These are phyloP conservation scores for Ophiostoma fasciatum DNA, from an alignment of 2,329 filamentous ascomycete species.

Conservation along the genomic window DNA sequence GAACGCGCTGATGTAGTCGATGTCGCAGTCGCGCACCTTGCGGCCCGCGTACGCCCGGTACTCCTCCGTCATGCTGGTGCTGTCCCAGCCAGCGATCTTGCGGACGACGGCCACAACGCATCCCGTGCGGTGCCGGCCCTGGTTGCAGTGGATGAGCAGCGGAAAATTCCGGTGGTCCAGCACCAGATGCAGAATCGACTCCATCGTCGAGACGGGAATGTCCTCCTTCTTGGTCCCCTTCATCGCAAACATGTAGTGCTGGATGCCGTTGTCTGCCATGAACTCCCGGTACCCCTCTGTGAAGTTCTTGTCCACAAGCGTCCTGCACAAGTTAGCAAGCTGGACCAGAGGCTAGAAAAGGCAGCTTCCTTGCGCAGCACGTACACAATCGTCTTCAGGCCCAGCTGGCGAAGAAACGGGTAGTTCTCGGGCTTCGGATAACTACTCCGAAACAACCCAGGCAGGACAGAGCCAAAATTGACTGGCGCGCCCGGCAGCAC, in stretches of 20 bases:
- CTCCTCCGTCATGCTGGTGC: constrained; percentile 50
- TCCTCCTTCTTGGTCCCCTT: constrained; percentile 75
- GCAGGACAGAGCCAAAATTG: constrained; percentile 65
- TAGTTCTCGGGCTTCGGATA: constrained; percentile 63
- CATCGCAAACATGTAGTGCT: constrained; percentile 62
- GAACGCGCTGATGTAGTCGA: constrained; percentile 42
- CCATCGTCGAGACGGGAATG: constrained; percentile 53
- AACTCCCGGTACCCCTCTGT: constrained; percentile 42
- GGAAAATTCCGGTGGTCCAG: constrained; percentile 63
- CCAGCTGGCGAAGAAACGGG: constrained; percentile 49
- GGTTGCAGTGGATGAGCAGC: constrained; percentile 81
- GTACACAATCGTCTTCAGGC: constrained; percentile 68
- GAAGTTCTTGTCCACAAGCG: constrained; percentile 48
- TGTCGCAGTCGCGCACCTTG: constrained; percentile 44
- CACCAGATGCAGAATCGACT: constrained; percentile 54
- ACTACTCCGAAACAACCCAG: constrained; percentile 66
- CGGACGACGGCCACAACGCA: constrained; percentile 74
- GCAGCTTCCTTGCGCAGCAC: constrained; percentile 18
- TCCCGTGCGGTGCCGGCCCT: constrained; percentile 83
- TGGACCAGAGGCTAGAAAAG: background rate
- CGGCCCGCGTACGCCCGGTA: constrained; percentile 52
- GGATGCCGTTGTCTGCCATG: constrained; percentile 50
- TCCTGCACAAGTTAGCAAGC: constrained; percentile 24
- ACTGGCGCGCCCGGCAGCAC: constrained; percentile 27
- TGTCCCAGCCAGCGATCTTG: constrained; percentile 54